A percentile compares a stretch with the other conserved stretches of the same genome.
Conservation (phyloP, 257 asterid genomes). For the Linderniella brevidens region DNA sequence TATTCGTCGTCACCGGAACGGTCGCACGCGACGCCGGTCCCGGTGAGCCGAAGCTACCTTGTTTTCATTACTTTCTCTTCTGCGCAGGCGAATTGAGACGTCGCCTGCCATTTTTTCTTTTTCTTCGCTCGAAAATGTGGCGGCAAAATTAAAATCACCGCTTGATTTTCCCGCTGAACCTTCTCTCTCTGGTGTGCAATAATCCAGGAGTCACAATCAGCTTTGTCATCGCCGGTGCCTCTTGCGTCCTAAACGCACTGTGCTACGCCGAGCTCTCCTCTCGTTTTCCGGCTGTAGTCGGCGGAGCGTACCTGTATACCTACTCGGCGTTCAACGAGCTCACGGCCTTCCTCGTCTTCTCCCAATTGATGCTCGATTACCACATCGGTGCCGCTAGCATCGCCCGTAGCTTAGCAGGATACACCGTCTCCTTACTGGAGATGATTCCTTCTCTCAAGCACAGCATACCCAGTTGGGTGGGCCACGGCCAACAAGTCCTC, state of each 20-base stretch:
- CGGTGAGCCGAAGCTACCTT: too few relatives aligned
- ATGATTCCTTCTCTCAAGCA: slow-evolving; percentile 54
- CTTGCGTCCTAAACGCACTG: slow-evolving; percentile 79
- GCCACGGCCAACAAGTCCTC: slow-evolving; percentile 66
- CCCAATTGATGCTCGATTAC: slow-evolving; percentile 90
- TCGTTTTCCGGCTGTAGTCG: slow-evolving; percentile 96
- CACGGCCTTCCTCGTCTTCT: slow-evolving; percentile 79
- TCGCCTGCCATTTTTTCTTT: neutral
- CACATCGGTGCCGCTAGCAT: slow-evolving; percentile 97
- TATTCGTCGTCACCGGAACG: slow-evolving; percentile 93
- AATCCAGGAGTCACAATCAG: slow-evolving; percentile 74
- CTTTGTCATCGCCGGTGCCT: slow-evolving; percentile 79
- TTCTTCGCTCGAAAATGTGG: slow-evolving; percentile 1
- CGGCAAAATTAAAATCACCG: neutral
- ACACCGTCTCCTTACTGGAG: slow-evolving; percentile 55
- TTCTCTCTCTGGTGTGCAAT: slow-evolving; percentile 8
- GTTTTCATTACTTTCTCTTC: neutral
- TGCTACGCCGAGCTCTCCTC: slow-evolving; percentile 91
- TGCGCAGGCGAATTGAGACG: neutral
- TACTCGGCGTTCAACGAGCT: slow-evolving; percentile 97
- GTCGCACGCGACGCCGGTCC: slow-evolving; percentile 95
- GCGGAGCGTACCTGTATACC: slow-evolving; percentile 86
- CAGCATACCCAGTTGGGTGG: slow-evolving; percentile 75
- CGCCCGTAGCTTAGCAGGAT: slow-evolving; percentile 95
- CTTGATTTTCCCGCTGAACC: neutral